Base-by-base conservation (phyloP, 352 stramenopile genomes). In the Phytophthora crassamura region DNA sequence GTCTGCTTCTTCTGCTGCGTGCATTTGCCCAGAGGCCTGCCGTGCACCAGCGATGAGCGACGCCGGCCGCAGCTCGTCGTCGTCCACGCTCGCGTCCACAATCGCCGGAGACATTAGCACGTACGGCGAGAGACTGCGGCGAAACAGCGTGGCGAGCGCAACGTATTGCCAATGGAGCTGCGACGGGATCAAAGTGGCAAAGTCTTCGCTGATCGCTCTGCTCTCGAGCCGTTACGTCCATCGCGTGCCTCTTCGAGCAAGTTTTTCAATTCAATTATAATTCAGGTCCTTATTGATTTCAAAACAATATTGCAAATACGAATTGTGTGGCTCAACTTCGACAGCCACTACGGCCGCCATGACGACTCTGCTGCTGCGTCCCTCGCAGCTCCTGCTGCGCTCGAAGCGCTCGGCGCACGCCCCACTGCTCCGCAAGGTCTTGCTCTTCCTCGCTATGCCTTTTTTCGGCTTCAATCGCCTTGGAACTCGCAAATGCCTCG, bases 91-190 rank as follows among this genome's bases (percentile, higher is more conserved):
- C 40, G 47, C 54, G 34, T 63, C 64, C 33, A 63, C 51, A 50
- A 33, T 42, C 48, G 16, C 52, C 28, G 64, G 56, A 3, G 57
- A 59, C 64, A 72, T 72, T 57, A 72, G 18, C 50, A 58, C 49
- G 64, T 72, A 67, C 45, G 63, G 56, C 34, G 63, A 71, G 16
- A 67, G 49, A 22, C 33, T 63, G 41, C 64, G 64, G 22, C 58
- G 57, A 16, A 72, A 63, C 64, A 72, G 16, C 42, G 58, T 71
- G 57, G 18, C 25, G 34, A 49, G 32, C 30, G 35, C 33, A 40
- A 50, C 28, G 16, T 18, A 20, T 47, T 33, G 46, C 7, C 33
- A 25, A 18, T 59, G 49, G 30, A 12, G 33, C n/a, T 38, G 53
- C 34, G 30, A 52, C 11, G 15, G 20, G 45, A 45, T 16, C 15